Base-by-base conservation (phyloP, 129 eudicot species). In the Artemisia tridentata region DNA sequence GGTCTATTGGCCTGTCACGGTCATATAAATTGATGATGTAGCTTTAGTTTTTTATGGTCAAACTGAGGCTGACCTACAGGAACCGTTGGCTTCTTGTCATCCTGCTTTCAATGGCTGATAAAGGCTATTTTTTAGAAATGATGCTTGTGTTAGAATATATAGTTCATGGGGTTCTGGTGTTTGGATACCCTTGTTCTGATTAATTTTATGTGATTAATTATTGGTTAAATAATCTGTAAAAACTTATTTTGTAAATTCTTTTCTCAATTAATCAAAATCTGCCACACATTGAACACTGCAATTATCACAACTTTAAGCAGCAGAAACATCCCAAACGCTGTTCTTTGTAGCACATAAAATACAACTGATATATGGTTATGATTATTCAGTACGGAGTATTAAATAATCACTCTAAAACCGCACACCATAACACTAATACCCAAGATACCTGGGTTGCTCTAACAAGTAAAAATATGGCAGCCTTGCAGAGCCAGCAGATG, bases 401-500 rank as follows among this genome's bases (percentile, higher is more conserved):
- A 63, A 15, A 63, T 16, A 38, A 46, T n/a, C 59, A 16, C 68
- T 23, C n/a, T 23, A 25, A 72, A 47, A 60, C 48, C 68, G 12
- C 60, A 46, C 48, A 60, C 46, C 75, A 13, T 47, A 60, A 59
- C 49, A 17, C 23, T 47, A 46, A 59, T 29, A 17, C 23, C 12
- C 34, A 47, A 17, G n/a, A 46, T 74, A 53, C 17, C 19, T 1
- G 12, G 38, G 48, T 45, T 23, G 21, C 66, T 65, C 48, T 69
- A 69, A 77, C 76, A 38, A 61, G 46, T 60, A 21, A 76, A 50
- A 47, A 51, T 31, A 57, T 64, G 48, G 51, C 82, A 93, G 99
- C 80, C 89, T 93, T 80, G 97, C 99, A 65, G 99, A 93, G 88
- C 99, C 99, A 8, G 72, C 84, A 41, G 91, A 82, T 25, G 96